Percentiles rank a stretch among this genome's conserved stretches.
Conservation (phyloP, 768 basidiomycete genomes). For the Strobilomyces echinocephalus region DNA sequence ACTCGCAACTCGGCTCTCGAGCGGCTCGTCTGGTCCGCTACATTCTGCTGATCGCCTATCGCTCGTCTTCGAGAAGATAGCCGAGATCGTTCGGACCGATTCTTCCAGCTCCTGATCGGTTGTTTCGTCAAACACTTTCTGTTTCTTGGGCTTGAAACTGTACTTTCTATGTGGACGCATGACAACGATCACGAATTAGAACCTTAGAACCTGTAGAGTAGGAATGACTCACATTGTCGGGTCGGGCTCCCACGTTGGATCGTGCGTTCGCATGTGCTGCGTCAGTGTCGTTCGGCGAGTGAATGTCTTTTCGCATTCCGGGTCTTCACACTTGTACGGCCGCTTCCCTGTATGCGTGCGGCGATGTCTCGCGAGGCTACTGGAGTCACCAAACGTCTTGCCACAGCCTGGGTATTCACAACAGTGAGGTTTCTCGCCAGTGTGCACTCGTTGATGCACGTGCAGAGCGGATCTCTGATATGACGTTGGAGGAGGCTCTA, state of each 20-base stretch:
- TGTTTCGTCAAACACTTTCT: conserved; percentile 46
- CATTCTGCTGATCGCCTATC: conserved; percentile 32
- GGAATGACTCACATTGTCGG: conserved; percentile 61
- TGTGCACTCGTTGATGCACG: conserved; percentile 85
- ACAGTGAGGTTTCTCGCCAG: conserved; percentile 87
- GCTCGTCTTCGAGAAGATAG: conserved; percentile 53
- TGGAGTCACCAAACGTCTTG: conserved; percentile 88
- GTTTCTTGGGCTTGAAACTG: conserved; percentile 72
- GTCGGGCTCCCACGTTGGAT: conserved; percentile 81
- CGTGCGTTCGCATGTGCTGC: conserved; percentile 84
- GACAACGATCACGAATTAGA: conserved; percentile 4
- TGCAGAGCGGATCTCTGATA: conserved; percentile 80
- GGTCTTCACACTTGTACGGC: conserved; percentile 81
- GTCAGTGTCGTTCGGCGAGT: conserved; percentile 81
- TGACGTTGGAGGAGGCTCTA: conserved; percentile 8
- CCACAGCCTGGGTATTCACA: conserved; percentile 87
- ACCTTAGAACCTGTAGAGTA: neutral
- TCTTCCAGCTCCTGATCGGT: conserved; percentile 60
- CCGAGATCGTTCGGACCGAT: conserved; percentile 71
- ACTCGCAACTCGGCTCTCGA: conserved; percentile 66
- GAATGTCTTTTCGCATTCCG: conserved; percentile 82
- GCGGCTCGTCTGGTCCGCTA: conserved; percentile 33
- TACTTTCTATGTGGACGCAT: conserved; percentile 51
- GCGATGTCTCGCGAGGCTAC: conserved; percentile 86
- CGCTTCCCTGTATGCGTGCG: conserved; percentile 85